phyloP scores from a whole-genome alignment of 306 rosid genomes.

The Elaeagnus macrophylla region DNA sequence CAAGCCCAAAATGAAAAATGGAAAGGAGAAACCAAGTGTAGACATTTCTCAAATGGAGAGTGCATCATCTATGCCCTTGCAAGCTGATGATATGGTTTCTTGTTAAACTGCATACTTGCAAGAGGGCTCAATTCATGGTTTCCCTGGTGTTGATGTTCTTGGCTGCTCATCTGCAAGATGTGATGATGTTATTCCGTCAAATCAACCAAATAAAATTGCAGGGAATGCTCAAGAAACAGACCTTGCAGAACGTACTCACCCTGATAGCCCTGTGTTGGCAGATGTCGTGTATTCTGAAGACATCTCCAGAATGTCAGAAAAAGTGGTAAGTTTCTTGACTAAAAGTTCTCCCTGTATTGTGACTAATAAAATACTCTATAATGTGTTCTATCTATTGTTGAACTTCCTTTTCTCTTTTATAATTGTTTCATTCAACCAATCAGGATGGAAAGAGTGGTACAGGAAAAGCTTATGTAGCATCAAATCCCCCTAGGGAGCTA shows the following conservation, averaged over 20 bases:
- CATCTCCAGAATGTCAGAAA: conserved; percentile 20
- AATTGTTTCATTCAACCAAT: conserved; percentile 17
- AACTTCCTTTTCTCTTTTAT: conserved; percentile 1
- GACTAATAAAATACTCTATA: background rate
- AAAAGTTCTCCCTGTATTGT: conserved; percentile 1
- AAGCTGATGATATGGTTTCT: conserved; percentile 20
- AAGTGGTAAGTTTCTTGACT: conserved; percentile 27
- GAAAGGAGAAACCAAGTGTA: conserved; percentile 16
- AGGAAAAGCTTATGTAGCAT: conserved; percentile 17
- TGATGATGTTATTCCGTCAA: conserved; percentile 14
- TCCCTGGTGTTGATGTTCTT: conserved; percentile 17
- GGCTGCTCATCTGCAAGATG: conserved; percentile 33
- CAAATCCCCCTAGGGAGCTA: conserved; percentile 25
- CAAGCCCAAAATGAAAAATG: conserved; percentile 23
- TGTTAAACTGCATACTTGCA: conserved; percentile 4
- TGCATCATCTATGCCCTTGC: conserved; percentile 13
- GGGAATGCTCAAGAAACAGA: conserved; percentile 35
- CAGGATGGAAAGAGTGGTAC: conserved; percentile 30
- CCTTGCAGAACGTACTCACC: conserved; percentile 17
- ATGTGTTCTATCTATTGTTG: background rate
- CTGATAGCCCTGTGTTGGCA: conserved; percentile 27
- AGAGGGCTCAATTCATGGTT: conserved; percentile 27
- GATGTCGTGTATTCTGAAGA: conserved; percentile 38
- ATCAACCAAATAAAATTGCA: conserved; percentile 30
- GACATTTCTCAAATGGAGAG: conserved; percentile 19